A percentile compares a stretch with the other conserved stretches of the same genome.
phyloP scores from a whole-genome alignment of 23 red algal genomes.

The Pyropia haitanensis region DNA sequence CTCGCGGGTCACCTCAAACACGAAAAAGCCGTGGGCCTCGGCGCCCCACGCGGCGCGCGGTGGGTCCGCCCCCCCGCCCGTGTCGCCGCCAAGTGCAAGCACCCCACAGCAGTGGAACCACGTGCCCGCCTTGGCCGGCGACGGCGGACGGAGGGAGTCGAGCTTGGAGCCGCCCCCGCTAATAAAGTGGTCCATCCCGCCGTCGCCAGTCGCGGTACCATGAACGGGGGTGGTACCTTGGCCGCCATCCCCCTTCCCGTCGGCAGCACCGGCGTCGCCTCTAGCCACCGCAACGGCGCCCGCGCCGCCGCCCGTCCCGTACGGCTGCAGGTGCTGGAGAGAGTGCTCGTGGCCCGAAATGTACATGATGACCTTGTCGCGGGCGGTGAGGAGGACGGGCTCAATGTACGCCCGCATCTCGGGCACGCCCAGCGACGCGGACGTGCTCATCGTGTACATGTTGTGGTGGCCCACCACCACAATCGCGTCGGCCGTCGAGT shows the following conservation, averaged over 20 bases:
- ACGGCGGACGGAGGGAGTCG: constrained; percentile 7
- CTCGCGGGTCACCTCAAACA: constrained; percentile 4
- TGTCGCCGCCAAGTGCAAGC: neutral
- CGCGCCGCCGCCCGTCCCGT: neutral
- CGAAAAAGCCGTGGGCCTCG: constrained; percentile 37
- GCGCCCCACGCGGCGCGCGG: constrained; percentile 28
- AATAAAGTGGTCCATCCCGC: constrained; percentile 48
- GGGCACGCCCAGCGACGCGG: constrained; percentile 25
- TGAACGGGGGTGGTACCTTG: neutral
- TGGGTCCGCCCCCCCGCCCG: neutral
- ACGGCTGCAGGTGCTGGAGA: constrained; percentile 60
- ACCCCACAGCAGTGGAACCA: constrained; percentile 28
- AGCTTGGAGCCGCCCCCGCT: constrained; percentile 48
- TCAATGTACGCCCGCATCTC: constrained; percentile 22
- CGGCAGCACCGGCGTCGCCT: neutral
- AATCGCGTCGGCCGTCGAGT: constrained; percentile 1
- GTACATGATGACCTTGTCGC: constrained; percentile 25
- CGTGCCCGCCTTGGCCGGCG: neutral
- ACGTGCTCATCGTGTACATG: constrained; percentile 44
- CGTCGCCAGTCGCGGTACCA: neutral
- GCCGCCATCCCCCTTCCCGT: neutral
- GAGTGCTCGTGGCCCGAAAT: constrained; percentile 67
- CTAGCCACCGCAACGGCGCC: neutral
- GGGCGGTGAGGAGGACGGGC: constrained; percentile 22
- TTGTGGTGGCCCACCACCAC: constrained; percentile 63